Conservation (phyloP, 768 basidiomycete genomes). For the Rhodotorula diobovata region DNA sequence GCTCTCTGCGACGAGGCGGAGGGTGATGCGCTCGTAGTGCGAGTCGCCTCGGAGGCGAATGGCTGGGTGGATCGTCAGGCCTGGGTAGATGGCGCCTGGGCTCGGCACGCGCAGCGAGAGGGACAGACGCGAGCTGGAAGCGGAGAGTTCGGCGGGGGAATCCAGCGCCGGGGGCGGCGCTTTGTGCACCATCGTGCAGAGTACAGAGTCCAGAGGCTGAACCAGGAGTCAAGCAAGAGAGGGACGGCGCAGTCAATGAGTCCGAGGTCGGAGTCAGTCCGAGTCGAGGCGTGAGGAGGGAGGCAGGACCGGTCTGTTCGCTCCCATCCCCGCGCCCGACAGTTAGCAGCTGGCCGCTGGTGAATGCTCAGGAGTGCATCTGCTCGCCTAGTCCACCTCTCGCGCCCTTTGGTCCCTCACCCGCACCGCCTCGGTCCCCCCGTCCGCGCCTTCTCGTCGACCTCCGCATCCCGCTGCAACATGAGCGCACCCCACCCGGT, state of each 20-base stretch:
- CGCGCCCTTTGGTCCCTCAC: neutral
- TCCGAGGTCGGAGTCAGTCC: too few relatives aligned
- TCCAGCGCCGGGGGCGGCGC: too few relatives aligned
- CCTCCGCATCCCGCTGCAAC: neutral
- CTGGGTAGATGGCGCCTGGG: neutral
- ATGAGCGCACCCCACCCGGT: conserved; percentile 47
- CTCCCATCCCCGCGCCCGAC: too few relatives aligned
- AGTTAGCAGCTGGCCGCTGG: neutral
- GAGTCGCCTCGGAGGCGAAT: neutral
- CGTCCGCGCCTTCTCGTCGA: neutral
- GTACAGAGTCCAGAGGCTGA: neutral
- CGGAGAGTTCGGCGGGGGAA: neutral
- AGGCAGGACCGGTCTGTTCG: too few relatives aligned
- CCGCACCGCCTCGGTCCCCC: neutral
- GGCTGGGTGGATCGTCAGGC: neutral
- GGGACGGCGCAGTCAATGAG: neutral
- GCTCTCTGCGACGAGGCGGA: conserved; percentile 9
- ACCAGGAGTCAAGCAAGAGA: neutral
- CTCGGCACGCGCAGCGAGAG: neutral
- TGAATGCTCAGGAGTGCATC: conserved; percentile 26
- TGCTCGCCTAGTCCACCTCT: neutral
- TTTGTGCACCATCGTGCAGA: neutral
- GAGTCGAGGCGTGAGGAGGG: too few relatives aligned
- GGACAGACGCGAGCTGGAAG: neutral
- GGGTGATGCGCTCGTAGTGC: conserved; percentile 8